A percentile compares a stretch with the other conserved stretches of the same genome.
Conservation (phyloP, 2,329 filamentous ascomycete species). For the Plectosphaerella plurivora region DNA sequence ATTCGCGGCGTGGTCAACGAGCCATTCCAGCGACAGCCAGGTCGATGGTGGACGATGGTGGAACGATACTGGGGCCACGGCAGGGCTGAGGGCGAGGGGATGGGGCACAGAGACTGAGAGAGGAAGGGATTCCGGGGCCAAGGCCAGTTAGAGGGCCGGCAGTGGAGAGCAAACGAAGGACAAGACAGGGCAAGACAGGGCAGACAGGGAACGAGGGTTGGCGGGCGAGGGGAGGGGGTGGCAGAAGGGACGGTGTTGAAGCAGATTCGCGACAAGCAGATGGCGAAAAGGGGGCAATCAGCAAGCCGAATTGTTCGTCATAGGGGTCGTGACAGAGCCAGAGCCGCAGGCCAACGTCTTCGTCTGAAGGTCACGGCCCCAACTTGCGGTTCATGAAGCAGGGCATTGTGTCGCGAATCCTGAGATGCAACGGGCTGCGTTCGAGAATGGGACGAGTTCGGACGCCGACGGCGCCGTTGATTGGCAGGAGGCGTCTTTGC, state of each 20-base stretch:
- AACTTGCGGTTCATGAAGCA: slow-evolving; percentile 3
- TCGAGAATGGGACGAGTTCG: slow-evolving; percentile 17
- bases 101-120: no score
- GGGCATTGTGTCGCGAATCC: slow-evolving; percentile 31
- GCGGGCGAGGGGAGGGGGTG: background rate
- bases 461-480: background rate
- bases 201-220: no score
- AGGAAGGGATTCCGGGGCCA: no score
- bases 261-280: slow-evolving; percentile 4
- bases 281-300: background rate
- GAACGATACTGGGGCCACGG: no score
- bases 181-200: no score
- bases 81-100: no score
- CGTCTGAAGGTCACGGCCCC: background rate
- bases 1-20: no score
- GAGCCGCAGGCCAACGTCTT: background rate
- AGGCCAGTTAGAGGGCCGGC: no score
- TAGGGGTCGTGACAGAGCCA: background rate
- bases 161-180: no score
- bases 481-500: slow-evolving; percentile 2
- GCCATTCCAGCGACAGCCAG: no score
- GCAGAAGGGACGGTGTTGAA: slow-evolving; percentile 1
- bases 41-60: no score
- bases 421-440: slow-evolving; percentile 30
- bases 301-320: no score